Conservation (phyloP, 78 protist genomes). For the Mastigamoeba balamuthi region DNA sequence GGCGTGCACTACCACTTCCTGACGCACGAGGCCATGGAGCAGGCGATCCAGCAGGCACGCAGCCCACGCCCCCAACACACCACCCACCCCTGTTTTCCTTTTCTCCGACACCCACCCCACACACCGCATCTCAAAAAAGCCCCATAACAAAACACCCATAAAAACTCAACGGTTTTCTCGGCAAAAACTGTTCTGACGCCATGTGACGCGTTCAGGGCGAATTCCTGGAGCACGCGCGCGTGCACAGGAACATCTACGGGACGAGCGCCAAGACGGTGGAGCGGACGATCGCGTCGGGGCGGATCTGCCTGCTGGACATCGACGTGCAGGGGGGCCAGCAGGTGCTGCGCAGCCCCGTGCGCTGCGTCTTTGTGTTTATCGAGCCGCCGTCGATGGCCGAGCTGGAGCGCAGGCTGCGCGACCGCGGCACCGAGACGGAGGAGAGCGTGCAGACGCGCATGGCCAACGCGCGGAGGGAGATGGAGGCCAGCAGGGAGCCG, state of each 20-base stretch:
- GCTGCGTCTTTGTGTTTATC: conserved; percentile 44
- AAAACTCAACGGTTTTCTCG: too few species aligned
- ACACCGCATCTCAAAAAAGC: too few species aligned
- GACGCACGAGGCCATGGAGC: conserved; percentile 3
- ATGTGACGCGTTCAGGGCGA: not conserved
- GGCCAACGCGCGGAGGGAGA: conserved; percentile 53
- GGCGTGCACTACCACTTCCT: conserved; percentile 40
- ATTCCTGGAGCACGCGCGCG: conserved; percentile 41
- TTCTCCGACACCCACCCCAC: too few species aligned
- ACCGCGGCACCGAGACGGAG: conserved; percentile 74
- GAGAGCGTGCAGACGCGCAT: conserved; percentile 63
- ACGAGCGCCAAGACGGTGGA: conserved; percentile 43
- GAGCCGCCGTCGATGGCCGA: conserved; percentile 62
- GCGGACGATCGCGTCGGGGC: conserved; percentile 18
- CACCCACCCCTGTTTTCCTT: not conserved
- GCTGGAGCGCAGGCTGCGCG: conserved; percentile 59
- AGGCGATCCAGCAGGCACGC: conserved; percentile 16
- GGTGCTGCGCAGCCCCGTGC: conserved; percentile 33
- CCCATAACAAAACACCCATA: too few species aligned
- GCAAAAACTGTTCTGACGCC: too few species aligned
- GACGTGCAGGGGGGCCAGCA: conserved; percentile 83
- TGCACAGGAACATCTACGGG: conserved; percentile 56
- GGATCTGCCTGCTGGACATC: conserved; percentile 71
- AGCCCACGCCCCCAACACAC: not conserved
- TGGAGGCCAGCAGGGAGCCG: conserved; percentile 28